A percentile compares a stretch with the other conserved stretches of the same genome.
Conservation (phyloP, 2,329 filamentous ascomycete genomes). For the Penicillium vulpinum region DNA sequence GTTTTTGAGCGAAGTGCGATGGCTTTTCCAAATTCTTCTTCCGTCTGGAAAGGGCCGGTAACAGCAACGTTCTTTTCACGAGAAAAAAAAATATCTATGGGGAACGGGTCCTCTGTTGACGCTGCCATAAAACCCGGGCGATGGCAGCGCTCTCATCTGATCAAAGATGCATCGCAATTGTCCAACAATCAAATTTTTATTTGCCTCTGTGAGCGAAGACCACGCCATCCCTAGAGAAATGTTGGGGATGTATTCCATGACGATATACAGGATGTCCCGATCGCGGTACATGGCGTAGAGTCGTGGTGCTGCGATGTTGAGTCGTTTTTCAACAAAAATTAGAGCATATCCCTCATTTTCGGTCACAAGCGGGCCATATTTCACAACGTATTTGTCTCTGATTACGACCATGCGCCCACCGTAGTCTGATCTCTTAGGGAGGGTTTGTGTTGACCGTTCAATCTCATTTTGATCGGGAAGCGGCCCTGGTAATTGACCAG, state of each 20-base stretch:
- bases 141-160: slow-evolving; percentile 20
- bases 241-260: slow-evolving; percentile 20
- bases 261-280: slow-evolving; percentile 17
- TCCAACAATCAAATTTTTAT: slow-evolving; percentile 16
- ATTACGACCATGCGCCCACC: slow-evolving; percentile 20
- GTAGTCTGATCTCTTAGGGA: slow-evolving; percentile 20
- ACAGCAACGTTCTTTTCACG: slow-evolving; percentile 14
- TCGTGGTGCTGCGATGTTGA: slow-evolving; percentile 19
- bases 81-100: slow-evolving; percentile 25
- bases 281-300: slow-evolving; percentile 25
- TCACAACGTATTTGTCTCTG: slow-evolving; percentile 21
- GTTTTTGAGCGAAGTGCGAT: slow-evolving; percentile 19
- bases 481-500: slow-evolving; percentile 18
- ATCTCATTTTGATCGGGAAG: slow-evolving; percentile 21
- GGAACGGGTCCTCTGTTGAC: slow-evolving; percentile 21
- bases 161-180: slow-evolving; percentile 20
- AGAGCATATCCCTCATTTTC: slow-evolving; percentile 27
- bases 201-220: slow-evolving; percentile 15
- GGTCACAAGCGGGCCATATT: slow-evolving; percentile 21
- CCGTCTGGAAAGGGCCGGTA: slow-evolving; percentile 20
- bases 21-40: slow-evolving; percentile 22
- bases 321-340: slow-evolving; percentile 20
- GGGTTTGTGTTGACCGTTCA: slow-evolving; percentile 15
- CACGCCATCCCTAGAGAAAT: slow-evolving; percentile 15
- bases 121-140: slow-evolving; percentile 24